These are phyloP conservation scores for Pseudoscleropodium purum DNA, from an alignment of 225 moss, liverwort and hornwort genomes.

Conservation along the genomic window DNA sequence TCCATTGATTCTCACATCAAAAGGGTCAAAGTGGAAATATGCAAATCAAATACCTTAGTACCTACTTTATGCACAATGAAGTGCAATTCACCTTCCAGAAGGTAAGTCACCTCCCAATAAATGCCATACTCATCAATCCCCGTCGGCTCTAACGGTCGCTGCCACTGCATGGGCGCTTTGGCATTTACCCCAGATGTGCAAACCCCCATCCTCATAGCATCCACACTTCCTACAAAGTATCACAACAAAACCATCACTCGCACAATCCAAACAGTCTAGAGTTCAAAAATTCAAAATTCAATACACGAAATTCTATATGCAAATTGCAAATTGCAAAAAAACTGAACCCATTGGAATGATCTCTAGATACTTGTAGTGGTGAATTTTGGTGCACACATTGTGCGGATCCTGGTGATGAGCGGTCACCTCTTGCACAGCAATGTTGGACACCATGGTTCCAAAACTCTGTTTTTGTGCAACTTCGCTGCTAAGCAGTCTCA, in stretches of 20 bases:
- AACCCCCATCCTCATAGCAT: slow-evolving; percentile 64
- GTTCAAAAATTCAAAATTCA: background rate
- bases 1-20: background rate
- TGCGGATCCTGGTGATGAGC: background rate
- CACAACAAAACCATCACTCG: background rate
- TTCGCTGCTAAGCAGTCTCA: background rate
- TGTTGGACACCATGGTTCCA: slow-evolving; percentile 15
- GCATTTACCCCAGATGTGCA: slow-evolving; percentile 76
- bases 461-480: background rate
- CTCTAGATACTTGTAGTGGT: slow-evolving; percentile 21
- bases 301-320: background rate
- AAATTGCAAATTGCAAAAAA: too few species aligned
- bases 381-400: slow-evolving; percentile 20
- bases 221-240: slow-evolving; percentile 40
- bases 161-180: slow-evolving; percentile 44
- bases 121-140: slow-evolving; percentile 73
- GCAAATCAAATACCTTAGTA: slow-evolving; percentile 20
- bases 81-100: slow-evolving; percentile 33
- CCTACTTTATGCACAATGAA: slow-evolving; percentile 59
- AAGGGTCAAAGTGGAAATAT: background rate
- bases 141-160: slow-evolving; percentile 32
- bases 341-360: background rate
- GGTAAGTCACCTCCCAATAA: slow-evolving; percentile 64
- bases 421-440: slow-evolving; percentile 15
- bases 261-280: background rate